Conservation (phyloP, 306 rosid species). For the Dicorynia guianensis region DNA sequence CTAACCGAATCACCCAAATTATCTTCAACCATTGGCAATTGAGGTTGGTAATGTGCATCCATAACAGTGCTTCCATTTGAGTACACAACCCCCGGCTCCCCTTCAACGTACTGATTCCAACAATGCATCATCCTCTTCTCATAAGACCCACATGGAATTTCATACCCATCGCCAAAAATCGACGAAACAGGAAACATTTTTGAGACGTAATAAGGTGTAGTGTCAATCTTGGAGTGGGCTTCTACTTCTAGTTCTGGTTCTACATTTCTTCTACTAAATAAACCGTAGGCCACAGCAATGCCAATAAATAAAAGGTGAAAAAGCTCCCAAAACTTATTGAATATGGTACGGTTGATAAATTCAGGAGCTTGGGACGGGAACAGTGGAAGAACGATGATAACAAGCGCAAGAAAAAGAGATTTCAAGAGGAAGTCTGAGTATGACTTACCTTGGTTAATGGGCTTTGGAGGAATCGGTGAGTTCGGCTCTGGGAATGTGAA, state of each 20-base stretch:
- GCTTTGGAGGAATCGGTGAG: slow-evolving; percentile 50
- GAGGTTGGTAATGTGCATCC: slow-evolving; percentile 62
- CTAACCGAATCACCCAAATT: slow-evolving; percentile 43
- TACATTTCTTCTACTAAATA: slow-evolving; percentile 70
- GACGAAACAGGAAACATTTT: slow-evolving; percentile 65
- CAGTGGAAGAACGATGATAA: slow-evolving; percentile 57
- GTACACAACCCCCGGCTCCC: slow-evolving; percentile 28
- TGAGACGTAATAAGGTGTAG: slow-evolving; percentile 62
- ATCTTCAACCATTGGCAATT: slow-evolving; percentile 38
- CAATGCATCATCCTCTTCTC: slow-evolving; percentile 54
- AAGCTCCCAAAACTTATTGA: slow-evolving; percentile 84
- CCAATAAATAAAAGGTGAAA: slow-evolving; percentile 78
- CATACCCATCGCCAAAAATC: slow-evolving; percentile 61
- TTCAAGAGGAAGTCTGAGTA: slow-evolving; percentile 59
- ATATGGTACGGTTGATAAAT: slow-evolving; percentile 60
- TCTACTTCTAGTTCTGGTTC: slow-evolving; percentile 56
- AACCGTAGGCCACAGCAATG: slow-evolving; percentile 86
- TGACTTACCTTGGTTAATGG: slow-evolving; percentile 60
- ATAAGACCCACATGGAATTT: slow-evolving; percentile 53
- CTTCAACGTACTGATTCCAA: slow-evolving; percentile 55
- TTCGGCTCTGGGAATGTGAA: slow-evolving; percentile 44
- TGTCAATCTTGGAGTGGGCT: slow-evolving; percentile 44
- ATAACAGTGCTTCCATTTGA: slow-evolving; percentile 46
- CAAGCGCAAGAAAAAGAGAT: slow-evolving; percentile 54
- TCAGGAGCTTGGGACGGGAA: slow-evolving; percentile 97